Evolutionary conservation across 495 filamentous ascomycete genomes (phyloP), one percentile per base, ranked within the genome.

Genomic region (Hypomontagnella submonticulosa): DNA sequence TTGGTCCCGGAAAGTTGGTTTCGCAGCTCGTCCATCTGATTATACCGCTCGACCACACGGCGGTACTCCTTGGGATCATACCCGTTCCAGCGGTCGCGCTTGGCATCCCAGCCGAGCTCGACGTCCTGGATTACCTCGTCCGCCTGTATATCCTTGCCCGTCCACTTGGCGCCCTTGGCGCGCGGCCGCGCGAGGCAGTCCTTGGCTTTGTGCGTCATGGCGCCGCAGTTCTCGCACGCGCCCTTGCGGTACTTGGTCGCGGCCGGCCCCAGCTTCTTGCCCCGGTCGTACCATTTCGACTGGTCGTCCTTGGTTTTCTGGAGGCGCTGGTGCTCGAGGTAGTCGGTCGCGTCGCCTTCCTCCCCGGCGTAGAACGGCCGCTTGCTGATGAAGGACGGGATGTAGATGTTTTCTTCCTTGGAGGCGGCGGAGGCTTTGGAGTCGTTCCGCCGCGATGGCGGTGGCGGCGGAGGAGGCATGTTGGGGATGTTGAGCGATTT

Each of bases 161-260:
- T 97, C 89, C 90, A 97, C 74, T 88, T 92, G 3, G 95, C 95
- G 48, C 96, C 96, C 27, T 90, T 85, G 61, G 96, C 96, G 61
- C 95, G 85, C 9, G 93, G 96, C 59, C 94, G 87, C 72, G 87
- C 92, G 43, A 98, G 79, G 72, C 95, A 99, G 67, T 97, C 93
- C 71, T 96, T 97, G 20, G 89, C 90, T 73, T 95, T 96, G 79
- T 99, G 95, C 66, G 91, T 92, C 88, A 96, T 92, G 23, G 93
- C 91, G 71, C 95, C 95, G 81, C 95, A 99, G 80, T 99, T 99
- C 77, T 97, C 92, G 78, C 95, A 99, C 40, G 95, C 92, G 69
- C 95, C 95, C 80, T 97, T 97, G 69, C 96, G 91, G 77, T 91
- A 99, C 73, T 97, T 98, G 62, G 95, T 99, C 27, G 92, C 92